Percentiles rank a stretch among this genome's conserved stretches.
Evolutionary conservation across 164 flowering plant species (phyloP).

Genomic region (Chimonanthus salicifolius): DNA sequence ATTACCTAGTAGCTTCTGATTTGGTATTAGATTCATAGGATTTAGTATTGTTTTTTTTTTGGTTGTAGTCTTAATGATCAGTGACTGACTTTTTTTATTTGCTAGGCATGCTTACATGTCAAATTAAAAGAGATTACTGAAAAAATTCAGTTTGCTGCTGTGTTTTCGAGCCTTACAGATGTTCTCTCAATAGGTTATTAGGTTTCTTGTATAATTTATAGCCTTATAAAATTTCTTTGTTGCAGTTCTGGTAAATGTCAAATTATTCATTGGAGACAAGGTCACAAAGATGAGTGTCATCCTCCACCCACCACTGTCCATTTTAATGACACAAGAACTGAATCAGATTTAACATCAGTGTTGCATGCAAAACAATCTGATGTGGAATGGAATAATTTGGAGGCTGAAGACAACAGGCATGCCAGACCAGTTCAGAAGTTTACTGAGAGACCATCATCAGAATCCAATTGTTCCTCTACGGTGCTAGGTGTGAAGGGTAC

Average conservation of each 20-base stretch:
- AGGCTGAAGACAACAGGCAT: slow-evolving; percentile 9
- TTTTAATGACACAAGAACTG: slow-evolving; percentile 17
- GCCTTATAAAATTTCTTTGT: slow-evolving; percentile 1
- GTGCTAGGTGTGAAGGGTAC: slow-evolving; percentile 8
- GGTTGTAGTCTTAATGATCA: not conserved
- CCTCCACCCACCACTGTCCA: slow-evolving; percentile 24
- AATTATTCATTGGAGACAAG: slow-evolving; percentile 82
- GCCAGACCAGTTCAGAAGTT: slow-evolving; percentile 14
- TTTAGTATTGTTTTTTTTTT: not conserved
- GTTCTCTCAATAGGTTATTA: not conserved
- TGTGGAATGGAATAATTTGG: slow-evolving; percentile 9
- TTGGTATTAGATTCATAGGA: no score
- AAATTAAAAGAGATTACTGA: not conserved
- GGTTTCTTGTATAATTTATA: not conserved
- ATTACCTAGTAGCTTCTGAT: no score
- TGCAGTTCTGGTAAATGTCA: slow-evolving; percentile 85
- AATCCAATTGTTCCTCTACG: slow-evolving; percentile 9
- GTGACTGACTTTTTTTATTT: not conserved
- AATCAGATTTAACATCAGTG: slow-evolving; percentile 11
- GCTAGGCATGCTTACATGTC: not conserved
- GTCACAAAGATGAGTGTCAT: slow-evolving; percentile 72
- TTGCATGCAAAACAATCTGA: slow-evolving; percentile 14
- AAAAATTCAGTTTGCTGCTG: not conserved
- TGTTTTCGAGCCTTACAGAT: not conserved
- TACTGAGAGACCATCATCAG: slow-evolving; percentile 13